Base-by-base conservation (phyloP, 257 asterid species). In the Capsicum chinense region DNA sequence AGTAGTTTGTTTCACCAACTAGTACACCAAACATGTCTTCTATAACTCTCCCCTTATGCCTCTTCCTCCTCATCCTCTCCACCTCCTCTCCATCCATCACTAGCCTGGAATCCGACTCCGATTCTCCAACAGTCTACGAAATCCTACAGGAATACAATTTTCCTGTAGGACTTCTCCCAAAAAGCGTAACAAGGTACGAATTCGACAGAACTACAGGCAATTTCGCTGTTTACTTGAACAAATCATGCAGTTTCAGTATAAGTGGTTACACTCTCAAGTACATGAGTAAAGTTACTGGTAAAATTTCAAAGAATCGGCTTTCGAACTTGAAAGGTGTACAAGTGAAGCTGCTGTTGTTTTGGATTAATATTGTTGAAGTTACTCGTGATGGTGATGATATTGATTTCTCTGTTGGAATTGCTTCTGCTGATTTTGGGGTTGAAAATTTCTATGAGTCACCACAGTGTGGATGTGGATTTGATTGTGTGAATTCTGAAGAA, bases 401-500 rank as follows among this genome's bases (percentile, higher is more conserved):
- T 2, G 89, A 88, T 37, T 91, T 92, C 79, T 90, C 91, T 0
- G 93, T 91, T 6, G 94, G 94, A 10, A 42, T 90, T 37, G 83
- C 88, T 21, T 90, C 89, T 2, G 91, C 92, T 1, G 58, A 74
- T 62, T 91, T 91, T 26, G 85, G 89, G 0, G 85, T 87, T 5
- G 73, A 79, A 52, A 86, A 86, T 47, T 92, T 91, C 66, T 74
- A 85, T 8, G 90, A 56, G 79, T 85, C 89, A 44, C 94, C 96
- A 1, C 88, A 82, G 78, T 92, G 96, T 84, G 96, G 96, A 0
- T 90, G 93, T 79, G 94, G 92, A 7, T 90, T 92, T 79, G 80
- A 79, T 42, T 90, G 94, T 83, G 83, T 47, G 3, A 21, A 8
- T 39, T 39, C 54, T 39, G 26, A 6, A 37, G 52, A 68, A 68